phyloP scores from a whole-genome alignment of 1,284 basidiomycete species.

The Xanthoconium separans region DNA sequence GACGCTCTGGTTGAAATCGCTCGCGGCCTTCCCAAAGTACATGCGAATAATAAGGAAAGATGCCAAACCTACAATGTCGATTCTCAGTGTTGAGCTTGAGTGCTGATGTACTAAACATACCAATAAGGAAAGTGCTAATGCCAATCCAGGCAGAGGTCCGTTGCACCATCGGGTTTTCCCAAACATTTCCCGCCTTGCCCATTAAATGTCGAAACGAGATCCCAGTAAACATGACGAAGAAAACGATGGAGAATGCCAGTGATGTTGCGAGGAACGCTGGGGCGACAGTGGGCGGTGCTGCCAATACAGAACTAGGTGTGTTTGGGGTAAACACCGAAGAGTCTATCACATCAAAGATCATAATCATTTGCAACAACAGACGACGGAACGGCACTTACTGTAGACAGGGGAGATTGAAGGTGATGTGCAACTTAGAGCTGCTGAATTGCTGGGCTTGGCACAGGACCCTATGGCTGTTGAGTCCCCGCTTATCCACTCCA shows the following conservation, averaged over 20 bases:
- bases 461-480: constrained; percentile 58
- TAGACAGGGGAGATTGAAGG: constrained; percentile 61
- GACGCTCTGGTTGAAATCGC: constrained; percentile 72
- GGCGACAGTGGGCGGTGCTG: constrained; percentile 60
- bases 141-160: constrained; percentile 70
- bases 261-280: constrained; percentile 66
- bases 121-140: constrained; percentile 69
- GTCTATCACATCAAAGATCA: constrained; percentile 43
- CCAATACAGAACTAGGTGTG: constrained; percentile 54
- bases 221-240: constrained; percentile 65
- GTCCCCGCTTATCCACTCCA: neutral
- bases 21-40: constrained; percentile 77
- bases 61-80: constrained; percentile 50
- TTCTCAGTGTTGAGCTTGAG: neutral
- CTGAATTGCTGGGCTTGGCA: constrained; percentile 49
- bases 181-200: constrained; percentile 46
- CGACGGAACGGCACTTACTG: constrained; percentile 39
- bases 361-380: neutral
- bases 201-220: constrained; percentile 68
- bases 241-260: constrained; percentile 58
- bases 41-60: constrained; percentile 72
- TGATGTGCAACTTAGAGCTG: constrained; percentile 52
- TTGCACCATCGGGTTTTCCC: constrained; percentile 62
- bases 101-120: constrained; percentile 37
- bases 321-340: constrained; percentile 57